phyloP scores from a whole-genome alignment of 2,329 filamentous ascomycete genomes.

The Verticillium dahliae region DNA sequence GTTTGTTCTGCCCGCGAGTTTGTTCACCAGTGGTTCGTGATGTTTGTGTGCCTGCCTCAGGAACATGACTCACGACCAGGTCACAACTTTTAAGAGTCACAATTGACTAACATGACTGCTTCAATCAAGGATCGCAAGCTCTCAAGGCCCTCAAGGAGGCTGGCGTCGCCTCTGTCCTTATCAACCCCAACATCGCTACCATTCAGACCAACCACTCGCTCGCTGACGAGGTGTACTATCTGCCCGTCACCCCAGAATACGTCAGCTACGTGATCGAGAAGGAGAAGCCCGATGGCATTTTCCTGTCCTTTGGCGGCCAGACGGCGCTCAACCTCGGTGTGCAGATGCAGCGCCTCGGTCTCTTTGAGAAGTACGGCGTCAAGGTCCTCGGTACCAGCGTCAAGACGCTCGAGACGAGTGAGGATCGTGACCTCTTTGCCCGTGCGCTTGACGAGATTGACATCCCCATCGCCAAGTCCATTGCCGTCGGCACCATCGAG shows the following conservation, averaged over 20 bases:
- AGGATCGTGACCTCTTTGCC: slow-evolving; percentile 93
- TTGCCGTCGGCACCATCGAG: slow-evolving; percentile 85
- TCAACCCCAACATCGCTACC: slow-evolving; percentile 97
- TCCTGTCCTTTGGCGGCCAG: slow-evolving; percentile 95
- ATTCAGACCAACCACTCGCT: slow-evolving; percentile 97
- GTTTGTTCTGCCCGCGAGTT: slow-evolving; percentile 42
- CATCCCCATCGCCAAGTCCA: slow-evolving; percentile 94
- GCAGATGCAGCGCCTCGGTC: slow-evolving; percentile 91
- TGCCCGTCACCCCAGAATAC: slow-evolving; percentile 96
- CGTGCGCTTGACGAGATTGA: slow-evolving; percentile 95
- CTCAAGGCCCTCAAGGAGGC: slow-evolving; percentile 96
- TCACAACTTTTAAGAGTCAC: background rate
- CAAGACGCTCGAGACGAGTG: slow-evolving; percentile 86
- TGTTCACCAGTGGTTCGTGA: background rate
- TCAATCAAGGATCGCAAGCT: slow-evolving; percentile 73
- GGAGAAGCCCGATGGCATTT: slow-evolving; percentile 93
- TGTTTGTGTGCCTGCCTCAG: background rate
- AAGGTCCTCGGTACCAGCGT: slow-evolving; percentile 94
- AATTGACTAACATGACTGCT: slow-evolving; percentile 12
- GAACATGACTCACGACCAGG: slow-evolving; percentile 16
- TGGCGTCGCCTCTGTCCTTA: slow-evolving; percentile 81
- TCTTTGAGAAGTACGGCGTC: slow-evolving; percentile 92
- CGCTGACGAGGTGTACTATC: slow-evolving; percentile 96
- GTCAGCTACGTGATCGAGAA: slow-evolving; percentile 96
- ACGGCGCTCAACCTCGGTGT: slow-evolving; percentile 96